These are phyloP conservation scores for Pseudogymnoascus sp. DNA, from an alignment of 2,329 filamentous ascomycete genomes.

Conservation along the genomic window DNA sequence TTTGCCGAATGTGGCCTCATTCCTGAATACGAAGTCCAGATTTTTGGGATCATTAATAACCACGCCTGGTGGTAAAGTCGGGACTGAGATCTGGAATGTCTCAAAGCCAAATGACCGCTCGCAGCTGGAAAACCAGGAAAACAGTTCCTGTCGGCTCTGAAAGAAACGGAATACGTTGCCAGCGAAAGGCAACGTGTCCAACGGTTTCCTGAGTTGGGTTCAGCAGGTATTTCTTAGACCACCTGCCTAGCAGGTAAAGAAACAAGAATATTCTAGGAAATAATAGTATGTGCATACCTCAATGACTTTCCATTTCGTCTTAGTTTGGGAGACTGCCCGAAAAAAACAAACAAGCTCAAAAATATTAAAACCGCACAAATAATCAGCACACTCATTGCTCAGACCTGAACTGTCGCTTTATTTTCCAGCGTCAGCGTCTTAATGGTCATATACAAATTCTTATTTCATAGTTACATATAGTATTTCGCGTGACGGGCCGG, in stretches of 20 bases:
- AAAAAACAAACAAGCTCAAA: not conserved
- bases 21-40: constrained; percentile 54
- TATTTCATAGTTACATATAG: not conserved
- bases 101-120: constrained; percentile 48
- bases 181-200: constrained; percentile 38
- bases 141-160: constrained; percentile 49
- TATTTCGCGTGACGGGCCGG: not conserved
- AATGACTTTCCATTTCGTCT: constrained; percentile 23
- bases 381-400: not conserved
- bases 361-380: constrained; percentile 1
- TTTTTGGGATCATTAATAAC: constrained; percentile 54
- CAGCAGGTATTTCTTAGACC: not conserved
- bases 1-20: constrained; percentile 53
- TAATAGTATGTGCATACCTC: constrained; percentile 18
- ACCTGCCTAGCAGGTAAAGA: not conserved
- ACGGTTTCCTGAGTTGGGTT: constrained; percentile 21
- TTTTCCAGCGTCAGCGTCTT: not conserved
- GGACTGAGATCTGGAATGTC: constrained; percentile 55
- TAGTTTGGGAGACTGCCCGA: constrained; percentile 16
- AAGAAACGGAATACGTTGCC: constrained; percentile 57
- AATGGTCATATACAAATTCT: not conserved
- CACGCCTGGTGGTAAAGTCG: constrained; percentile 52
- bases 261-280: not conserved
- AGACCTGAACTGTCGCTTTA: not conserved
- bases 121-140: constrained; percentile 54